Percentiles rank a stretch among this genome's conserved stretches.
Evolutionary conservation across 164 flowering plant species (phyloP).

Genomic region (Macadamia tetraphylla): DNA sequence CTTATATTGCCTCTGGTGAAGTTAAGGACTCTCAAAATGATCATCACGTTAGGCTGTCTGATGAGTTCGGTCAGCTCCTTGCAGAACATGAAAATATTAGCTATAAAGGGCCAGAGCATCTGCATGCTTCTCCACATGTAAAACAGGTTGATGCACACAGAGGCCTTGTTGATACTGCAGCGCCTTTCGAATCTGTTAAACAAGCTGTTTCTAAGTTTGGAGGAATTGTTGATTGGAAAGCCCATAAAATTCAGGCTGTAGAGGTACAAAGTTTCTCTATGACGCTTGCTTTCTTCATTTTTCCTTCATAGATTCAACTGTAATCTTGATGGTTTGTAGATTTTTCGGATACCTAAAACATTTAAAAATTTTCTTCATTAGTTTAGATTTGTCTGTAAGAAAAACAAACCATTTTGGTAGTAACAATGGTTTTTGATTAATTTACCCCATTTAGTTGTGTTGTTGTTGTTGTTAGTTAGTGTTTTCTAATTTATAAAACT

Average conservation of each 20-base stretch:
- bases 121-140: slow-evolving; percentile 10
- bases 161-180: slow-evolving; percentile 56
- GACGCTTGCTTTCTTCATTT: slow-evolving; percentile 1
- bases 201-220: slow-evolving; percentile 81
- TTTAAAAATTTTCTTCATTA: not conserved
- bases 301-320: not conserved
- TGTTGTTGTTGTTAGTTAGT: not conserved
- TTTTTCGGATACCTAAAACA: not conserved
- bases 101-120: slow-evolving; percentile 5
- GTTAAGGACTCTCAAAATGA: slow-evolving; percentile 3
- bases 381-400: not conserved
- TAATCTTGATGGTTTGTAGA: not conserved
- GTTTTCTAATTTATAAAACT: not conserved
- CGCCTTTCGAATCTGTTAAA: slow-evolving; percentile 74
- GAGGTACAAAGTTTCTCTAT: slow-evolving; percentile 43
- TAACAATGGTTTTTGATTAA: not conserved
- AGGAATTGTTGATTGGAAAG: slow-evolving; percentile 92
- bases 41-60: not conserved
- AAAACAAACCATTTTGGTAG: not conserved
- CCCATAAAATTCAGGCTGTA: slow-evolving; percentile 65
- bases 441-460: too few relatives aligned
- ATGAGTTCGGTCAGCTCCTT: slow-evolving; percentile 12
- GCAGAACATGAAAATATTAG: slow-evolving; percentile 6
- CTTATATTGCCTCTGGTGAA: slow-evolving; percentile 8
- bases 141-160: slow-evolving; percentile 20